Conservation (phyloP, 108 stramenopile species). For the Nitzschia sp. region DNA sequence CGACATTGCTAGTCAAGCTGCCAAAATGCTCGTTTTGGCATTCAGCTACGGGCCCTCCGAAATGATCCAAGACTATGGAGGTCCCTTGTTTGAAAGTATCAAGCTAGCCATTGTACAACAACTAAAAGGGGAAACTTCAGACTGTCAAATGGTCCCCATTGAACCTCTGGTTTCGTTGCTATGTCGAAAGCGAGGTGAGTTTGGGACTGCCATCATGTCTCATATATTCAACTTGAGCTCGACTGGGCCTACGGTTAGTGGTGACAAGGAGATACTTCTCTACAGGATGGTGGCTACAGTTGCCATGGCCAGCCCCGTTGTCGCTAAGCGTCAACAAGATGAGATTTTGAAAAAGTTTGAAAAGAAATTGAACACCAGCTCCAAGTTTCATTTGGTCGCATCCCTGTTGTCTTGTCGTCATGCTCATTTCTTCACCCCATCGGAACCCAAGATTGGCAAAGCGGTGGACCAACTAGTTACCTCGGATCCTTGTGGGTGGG, state of each 20-base stretch:
- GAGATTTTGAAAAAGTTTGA: constrained; percentile 5
- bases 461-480: neutral
- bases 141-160: neutral
- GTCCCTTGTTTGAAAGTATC: constrained; percentile 25
- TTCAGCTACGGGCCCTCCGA: constrained; percentile 35
- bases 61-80: constrained; percentile 24
- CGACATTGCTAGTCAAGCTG: constrained; percentile 30
- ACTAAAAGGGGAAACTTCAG: neutral
- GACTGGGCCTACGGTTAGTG: neutral
- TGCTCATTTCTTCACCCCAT: constrained; percentile 27
- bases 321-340: constrained; percentile 11
- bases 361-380: neutral
- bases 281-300: constrained; percentile 22
- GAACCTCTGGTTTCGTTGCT: constrained; percentile 18
- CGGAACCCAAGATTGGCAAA: neutral
- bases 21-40: constrained; percentile 29
- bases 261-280: constrained; percentile 10
- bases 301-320: constrained; percentile 32
- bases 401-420: constrained; percentile 35
- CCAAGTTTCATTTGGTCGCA: constrained; percentile 23
- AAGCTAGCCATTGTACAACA: constrained; percentile 15
- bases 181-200: constrained; percentile 17
- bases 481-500: constrained; percentile 17
- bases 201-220: constrained; percentile 23
- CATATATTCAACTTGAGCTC: constrained; percentile 10